Base-by-base conservation (phyloP, 148 eudicot genomes). In the Camellia japonica region DNA sequence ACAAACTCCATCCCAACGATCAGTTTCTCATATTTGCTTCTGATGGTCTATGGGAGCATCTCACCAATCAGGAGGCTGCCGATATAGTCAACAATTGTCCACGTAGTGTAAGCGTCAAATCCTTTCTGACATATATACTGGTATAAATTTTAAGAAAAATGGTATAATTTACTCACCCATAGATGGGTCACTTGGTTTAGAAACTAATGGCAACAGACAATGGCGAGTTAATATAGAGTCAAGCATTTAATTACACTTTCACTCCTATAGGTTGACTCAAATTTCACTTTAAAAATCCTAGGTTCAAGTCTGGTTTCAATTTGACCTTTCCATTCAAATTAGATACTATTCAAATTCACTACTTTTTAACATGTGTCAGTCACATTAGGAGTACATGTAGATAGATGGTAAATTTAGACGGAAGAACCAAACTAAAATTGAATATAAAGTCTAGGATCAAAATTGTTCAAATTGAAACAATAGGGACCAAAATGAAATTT, bases 31-130 rank as follows among this genome's bases (percentile, higher is more conserved):
- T 94, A 64, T 92, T 92, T 80, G 98, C 93, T 47, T 94, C 98
- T 0, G 98, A 94, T 82, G 98, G 98, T 77, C 85, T 94, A 71
- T 94, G 97, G 97, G 98, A 94, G 84, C 97, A 92, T 72, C 92
- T 94, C 47, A 91, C 84, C 85, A 94, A 91, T 86, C 93, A 91
- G 77, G 93, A 94, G 84, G 98, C 91, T 5, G 93, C 91, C 15
- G 86, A 91, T 60, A 90, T 92, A 49, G 97, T 94, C 75, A 7
- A 79, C 78, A 87, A 71, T 73, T 76, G 55, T 76, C 90, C 92
- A 0, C 87, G 93, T 0, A 82, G 75, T 66, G 98, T 94, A 91
- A 91, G 97, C 51, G 72, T 86, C 63, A 14, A 42, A 30, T 30
- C 47, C 23, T 9, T 74, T 58, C 6, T 62, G 20, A 14, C 62